Evolutionary conservation across 2,329 filamentous ascomycete species (phyloP).

Genomic region (Sporothrix humicola): DNA sequence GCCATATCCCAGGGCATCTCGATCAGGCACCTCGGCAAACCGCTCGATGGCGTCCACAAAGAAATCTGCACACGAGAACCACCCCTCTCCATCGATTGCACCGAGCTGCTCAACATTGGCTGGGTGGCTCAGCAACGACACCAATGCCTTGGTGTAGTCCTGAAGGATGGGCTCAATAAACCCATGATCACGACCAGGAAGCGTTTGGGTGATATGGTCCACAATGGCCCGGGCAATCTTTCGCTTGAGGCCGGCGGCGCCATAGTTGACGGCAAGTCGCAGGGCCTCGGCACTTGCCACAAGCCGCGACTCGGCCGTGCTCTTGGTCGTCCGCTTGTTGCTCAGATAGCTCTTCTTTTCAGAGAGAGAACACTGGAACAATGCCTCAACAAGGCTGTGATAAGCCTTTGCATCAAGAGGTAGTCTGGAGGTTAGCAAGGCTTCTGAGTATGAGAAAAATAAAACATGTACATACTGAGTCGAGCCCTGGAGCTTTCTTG

Average conservation of each 20-base stretch:
- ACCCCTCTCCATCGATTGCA: constrained; percentile 60
- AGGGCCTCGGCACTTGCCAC: constrained; percentile 73
- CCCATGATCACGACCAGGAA: constrained; percentile 64
- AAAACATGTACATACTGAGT: constrained; percentile 33
- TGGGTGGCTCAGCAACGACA: constrained; percentile 70
- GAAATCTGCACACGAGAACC: constrained; percentile 73
- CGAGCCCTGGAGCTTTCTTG: constrained; percentile 37
- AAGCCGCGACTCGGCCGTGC: constrained; percentile 63
- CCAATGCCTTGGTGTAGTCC: constrained; percentile 79
- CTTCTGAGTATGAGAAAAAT: background rate
- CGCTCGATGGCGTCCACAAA: constrained; percentile 67
- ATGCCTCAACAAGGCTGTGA: constrained; percentile 77
- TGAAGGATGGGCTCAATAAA: constrained; percentile 72
- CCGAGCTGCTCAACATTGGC: constrained; percentile 82
- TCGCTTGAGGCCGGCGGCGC: constrained; percentile 68
- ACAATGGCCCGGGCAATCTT: constrained; percentile 82
- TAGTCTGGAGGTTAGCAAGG: constrained; percentile 23
- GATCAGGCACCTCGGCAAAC: constrained; percentile 53
- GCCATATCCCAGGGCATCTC: constrained; percentile 41
- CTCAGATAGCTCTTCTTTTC: constrained; percentile 71
- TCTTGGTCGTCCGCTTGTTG: constrained; percentile 54
- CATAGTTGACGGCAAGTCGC: constrained; percentile 72
- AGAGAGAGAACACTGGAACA: constrained; percentile 71
- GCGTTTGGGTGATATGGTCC: constrained; percentile 78
- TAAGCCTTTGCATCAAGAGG: constrained; percentile 76